Evolutionary conservation across 306 rosid genomes (phyloP), one percentile per base, ranked within the genome.

Genomic region (Oxytropis ochrocephala): DNA sequence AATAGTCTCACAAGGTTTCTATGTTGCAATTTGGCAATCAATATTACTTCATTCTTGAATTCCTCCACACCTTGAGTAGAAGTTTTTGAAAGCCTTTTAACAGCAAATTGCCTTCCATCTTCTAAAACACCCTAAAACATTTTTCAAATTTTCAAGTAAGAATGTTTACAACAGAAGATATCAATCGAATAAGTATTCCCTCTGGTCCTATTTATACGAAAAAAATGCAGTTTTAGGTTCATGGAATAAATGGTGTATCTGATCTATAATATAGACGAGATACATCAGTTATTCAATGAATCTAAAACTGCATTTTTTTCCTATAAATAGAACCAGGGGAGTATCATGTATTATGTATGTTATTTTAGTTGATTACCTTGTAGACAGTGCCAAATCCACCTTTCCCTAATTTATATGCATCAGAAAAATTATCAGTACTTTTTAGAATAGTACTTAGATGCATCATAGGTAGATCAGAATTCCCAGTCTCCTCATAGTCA

Each of bases 1-100:
- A 91, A 49, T 13, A 91, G 81, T 83, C 88, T 81, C 30, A 87
- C 89, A 32, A 90, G 88, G 81, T 87, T 90, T 12, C 82, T 61
- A 12, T 86, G 95, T 53, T 90, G 97, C 73, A 91, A 87, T 76
- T 84, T 88, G 0, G 85, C 86, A 17, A 88, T 80, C 64, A 86
- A 75, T 48, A 77, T 21, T 13, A 88, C 85, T 72, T 81, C 85
- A 72, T 76, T 81, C 75, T 67, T 81, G 27, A 81, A 72, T 53
- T 81, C 85, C 44, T 46, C 78, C 11, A 4, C 60, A 18, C 82
- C 82, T 72, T 81, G 79, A 38, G 54, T 53, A 0, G 81, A 81
- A 19, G 69, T 72, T 81, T 76, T 81, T 61, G 85, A 72, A 29
- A 81, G 81, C 76, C 85, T 81, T 54, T 81, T 81, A 8, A 76